Percentiles rank a stretch among this genome's conserved stretches.
Evolutionary conservation across 805 yeast genomes (phyloP).

Genomic region (Cyberlindnera saturnus): DNA sequence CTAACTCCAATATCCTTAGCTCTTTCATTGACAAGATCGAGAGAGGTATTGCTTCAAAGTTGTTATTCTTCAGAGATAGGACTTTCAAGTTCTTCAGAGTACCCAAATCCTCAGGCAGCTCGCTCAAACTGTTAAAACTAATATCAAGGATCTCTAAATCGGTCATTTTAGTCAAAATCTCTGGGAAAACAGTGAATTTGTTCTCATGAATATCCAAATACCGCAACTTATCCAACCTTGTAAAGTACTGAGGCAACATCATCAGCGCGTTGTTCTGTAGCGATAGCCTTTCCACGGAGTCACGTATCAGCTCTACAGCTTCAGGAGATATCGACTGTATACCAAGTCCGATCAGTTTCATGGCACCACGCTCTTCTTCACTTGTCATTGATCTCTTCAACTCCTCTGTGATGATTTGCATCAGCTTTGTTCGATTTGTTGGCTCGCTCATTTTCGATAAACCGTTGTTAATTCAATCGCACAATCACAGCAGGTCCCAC

Average conservation of each 20-base stretch:
- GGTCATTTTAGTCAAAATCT: constrained; percentile 29
- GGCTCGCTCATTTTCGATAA: constrained; percentile 2
- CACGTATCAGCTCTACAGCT: constrained; percentile 31
- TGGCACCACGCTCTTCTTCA: constrained; percentile 19
- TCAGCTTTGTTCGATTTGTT: constrained; percentile 14
- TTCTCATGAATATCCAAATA: constrained; percentile 67
- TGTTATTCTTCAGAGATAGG: constrained; percentile 56
- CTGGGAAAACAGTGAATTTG: constrained; percentile 47
- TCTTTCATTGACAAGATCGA: constrained; percentile 43
- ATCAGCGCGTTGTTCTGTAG: constrained; percentile 46
- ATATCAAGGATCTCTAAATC: constrained; percentile 62
- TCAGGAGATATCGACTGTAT: constrained; percentile 33
- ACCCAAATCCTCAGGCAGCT: constrained; percentile 39
- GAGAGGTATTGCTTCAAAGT: constrained; percentile 48
- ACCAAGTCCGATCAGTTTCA: constrained; percentile 35
- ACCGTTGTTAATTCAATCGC: neutral
- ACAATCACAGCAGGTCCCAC: neutral
- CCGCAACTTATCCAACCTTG: constrained; percentile 38
- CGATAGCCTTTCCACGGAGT: constrained; percentile 43
- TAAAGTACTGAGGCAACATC: constrained; percentile 42
- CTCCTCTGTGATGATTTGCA: constrained; percentile 23
- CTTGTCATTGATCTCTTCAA: constrained; percentile 10
- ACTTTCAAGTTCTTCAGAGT: constrained; percentile 43
- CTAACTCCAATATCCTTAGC: constrained; percentile 53
- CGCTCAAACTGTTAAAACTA: constrained; percentile 46